Percentiles rank a stretch among this genome's conserved stretches.
phyloP scores from a whole-genome alignment of 2,329 filamentous ascomycete species.

The Cryphonectria parasitica region DNA sequence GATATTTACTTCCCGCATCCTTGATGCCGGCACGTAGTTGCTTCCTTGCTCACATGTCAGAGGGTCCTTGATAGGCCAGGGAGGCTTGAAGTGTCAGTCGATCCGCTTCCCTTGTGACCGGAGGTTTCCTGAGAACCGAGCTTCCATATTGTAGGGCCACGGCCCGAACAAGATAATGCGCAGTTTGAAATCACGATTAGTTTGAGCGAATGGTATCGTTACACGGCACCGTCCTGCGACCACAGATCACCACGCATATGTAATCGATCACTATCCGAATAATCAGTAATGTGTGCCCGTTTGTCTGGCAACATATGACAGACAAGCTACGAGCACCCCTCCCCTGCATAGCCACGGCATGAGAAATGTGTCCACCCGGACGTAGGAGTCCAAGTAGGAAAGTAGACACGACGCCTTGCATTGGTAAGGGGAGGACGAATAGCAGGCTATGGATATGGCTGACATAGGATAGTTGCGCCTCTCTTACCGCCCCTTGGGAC shows the following conservation, averaged over 20 bases:
- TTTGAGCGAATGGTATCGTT: neutral
- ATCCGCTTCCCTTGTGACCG: neutral
- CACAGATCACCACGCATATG: neutral
- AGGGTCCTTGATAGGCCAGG: neutral
- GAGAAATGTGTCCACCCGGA: neutral
- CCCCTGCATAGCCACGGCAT: neutral
- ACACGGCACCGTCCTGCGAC: neutral
- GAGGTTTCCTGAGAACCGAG: neutral
- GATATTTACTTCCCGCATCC: neutral
- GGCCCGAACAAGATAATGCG: neutral
- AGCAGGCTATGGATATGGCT: neutral
- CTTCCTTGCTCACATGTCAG: neutral
- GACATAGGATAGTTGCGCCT: neutral
- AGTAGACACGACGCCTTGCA: neutral
- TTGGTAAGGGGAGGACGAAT: too few species aligned
- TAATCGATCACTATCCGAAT: neutral
- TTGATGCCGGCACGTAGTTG: neutral
- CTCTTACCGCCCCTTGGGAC: neutral
- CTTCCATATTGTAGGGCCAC: neutral
- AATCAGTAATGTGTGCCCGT: neutral
- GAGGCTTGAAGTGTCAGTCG: slow-evolving; percentile 1
- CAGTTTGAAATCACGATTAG: neutral
- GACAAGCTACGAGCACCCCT: neutral
- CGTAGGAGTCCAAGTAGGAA: neutral
- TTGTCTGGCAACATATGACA: neutral